Evolutionary conservation across 2,329 filamentous ascomycete species (phyloP).

Genomic region (Xylariales sp.): DNA sequence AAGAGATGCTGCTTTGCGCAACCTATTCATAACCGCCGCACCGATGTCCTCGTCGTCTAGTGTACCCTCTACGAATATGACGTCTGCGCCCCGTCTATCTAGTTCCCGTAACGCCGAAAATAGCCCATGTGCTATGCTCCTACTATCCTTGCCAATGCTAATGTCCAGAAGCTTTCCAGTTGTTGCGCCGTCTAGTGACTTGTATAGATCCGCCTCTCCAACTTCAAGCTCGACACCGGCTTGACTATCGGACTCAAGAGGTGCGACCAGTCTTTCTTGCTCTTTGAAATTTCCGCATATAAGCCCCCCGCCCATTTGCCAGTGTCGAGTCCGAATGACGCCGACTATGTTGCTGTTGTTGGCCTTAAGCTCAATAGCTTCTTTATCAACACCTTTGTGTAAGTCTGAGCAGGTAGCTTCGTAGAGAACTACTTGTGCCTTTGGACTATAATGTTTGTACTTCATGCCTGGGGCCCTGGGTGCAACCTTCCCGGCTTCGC

Average conservation of each 20-base stretch:
- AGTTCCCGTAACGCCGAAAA: constrained; percentile 90
- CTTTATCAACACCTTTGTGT: constrained; percentile 51
- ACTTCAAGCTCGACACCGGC: constrained; percentile 53
- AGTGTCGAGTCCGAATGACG: constrained; percentile 66
- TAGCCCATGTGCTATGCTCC: constrained; percentile 83
- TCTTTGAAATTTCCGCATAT: constrained; percentile 49
- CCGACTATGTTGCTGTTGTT: constrained; percentile 53
- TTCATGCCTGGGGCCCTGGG: constrained; percentile 98
- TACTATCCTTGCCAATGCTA: constrained; percentile 75
- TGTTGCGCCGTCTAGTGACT: constrained; percentile 46
- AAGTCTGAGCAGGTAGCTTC: constrained; percentile 63
- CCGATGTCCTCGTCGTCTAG: constrained; percentile 82
- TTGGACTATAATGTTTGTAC: constrained; percentile 96
- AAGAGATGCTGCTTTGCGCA: constrained; percentile 79
- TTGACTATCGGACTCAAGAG: constrained; percentile 36
- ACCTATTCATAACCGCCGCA: constrained; percentile 85
- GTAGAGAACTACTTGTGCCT: constrained; percentile 85
- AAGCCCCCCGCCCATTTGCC: constrained; percentile 60
- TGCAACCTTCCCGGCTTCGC: constrained; percentile 70
- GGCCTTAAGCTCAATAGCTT: constrained; percentile 49
- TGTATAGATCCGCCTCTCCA: constrained; percentile 54
- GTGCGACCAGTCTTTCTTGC: constrained; percentile 45
- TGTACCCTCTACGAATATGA: constrained; percentile 93
- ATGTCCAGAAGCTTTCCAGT: constrained; percentile 72
- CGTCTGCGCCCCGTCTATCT: constrained; percentile 80